phyloP scores from a whole-genome alignment of 139 green algal genomes.

The Marvania coccoides region DNA sequence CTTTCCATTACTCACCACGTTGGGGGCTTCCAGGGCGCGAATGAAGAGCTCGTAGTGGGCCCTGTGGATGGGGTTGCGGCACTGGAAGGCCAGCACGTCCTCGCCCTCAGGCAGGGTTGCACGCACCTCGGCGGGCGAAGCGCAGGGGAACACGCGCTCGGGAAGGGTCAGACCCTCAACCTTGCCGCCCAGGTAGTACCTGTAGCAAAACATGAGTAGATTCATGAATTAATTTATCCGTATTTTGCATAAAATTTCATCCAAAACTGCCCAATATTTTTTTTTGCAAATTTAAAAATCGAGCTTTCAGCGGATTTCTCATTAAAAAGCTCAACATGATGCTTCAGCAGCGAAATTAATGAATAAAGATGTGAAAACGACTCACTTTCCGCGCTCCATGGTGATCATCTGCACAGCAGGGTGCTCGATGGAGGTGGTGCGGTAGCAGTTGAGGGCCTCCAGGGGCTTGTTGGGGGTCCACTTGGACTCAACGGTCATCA shows the following conservation, averaged over 20 bases:
- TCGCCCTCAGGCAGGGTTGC: constrained; percentile 51
- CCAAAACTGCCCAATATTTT: no score
- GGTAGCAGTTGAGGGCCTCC: constrained; percentile 76
- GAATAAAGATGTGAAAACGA: no score
- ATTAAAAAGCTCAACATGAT: no score
- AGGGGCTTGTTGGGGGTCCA: constrained; percentile 71
- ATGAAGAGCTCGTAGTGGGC: constrained; percentile 93
- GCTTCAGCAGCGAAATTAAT: no score
- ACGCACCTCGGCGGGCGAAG: constrained; percentile 66
- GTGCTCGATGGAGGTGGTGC: constrained; percentile 82
- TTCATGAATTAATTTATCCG: no score
- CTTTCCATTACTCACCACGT: no score
- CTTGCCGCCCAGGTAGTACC: constrained; percentile 32
- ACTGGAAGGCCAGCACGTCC: constrained; percentile 92
- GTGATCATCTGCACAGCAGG: constrained; percentile 84
- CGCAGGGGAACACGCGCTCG: constrained; percentile 76
- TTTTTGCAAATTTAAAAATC: no score
- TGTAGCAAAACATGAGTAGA: no score
- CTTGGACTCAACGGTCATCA: constrained; percentile 73
- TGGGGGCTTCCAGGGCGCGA: constrained; percentile 68
- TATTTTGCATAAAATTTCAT: no score
- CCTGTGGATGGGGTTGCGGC: constrained; percentile 87
- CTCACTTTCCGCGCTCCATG: constrained; percentile 78
- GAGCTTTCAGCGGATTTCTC: no score
- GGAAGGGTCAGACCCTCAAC: constrained; percentile 73